Evolutionary conservation across 2,329 filamentous ascomycete genomes (phyloP).

Genomic region (Pseudogymnoascus sp.): DNA sequence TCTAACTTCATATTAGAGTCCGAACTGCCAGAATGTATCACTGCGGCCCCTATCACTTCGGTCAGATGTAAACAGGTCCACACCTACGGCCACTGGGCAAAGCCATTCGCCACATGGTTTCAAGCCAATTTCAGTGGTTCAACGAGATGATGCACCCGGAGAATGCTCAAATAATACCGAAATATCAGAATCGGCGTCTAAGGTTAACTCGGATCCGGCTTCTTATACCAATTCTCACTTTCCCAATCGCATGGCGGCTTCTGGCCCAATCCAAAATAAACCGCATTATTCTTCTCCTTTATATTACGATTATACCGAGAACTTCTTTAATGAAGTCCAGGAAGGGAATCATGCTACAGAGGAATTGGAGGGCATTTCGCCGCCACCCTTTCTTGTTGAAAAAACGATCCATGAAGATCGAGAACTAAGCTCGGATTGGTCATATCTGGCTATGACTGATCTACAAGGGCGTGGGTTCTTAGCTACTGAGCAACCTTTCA

Average conservation of each 20-base stretch:
- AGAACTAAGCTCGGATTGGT: constrained; percentile 18
- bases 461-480: constrained; percentile 1
- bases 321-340: constrained; percentile 23
- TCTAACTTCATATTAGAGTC: background rate
- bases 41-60: constrained; percentile 19
- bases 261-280: background rate
- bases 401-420: constrained; percentile 26
- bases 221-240: background rate
- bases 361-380: constrained; percentile 16
- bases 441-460: constrained; percentile 9
- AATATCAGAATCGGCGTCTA: background rate
- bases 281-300: constrained; percentile 19
- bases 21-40: background rate
- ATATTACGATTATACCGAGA: constrained; percentile 30
- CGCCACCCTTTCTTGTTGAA: constrained; percentile 23
- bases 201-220: background rate
- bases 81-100: constrained; percentile 14
- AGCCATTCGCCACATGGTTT: background rate
- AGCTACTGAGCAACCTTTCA: background rate
- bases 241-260: background rate
- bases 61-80: constrained; percentile 25
- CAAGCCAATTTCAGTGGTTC: background rate
- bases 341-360: constrained; percentile 5
- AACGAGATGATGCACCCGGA: background rate
- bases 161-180: background rate